Evolutionary conservation across 352 stramenopile species (phyloP).

Genomic region (Phytophthora ramorum): DNA sequence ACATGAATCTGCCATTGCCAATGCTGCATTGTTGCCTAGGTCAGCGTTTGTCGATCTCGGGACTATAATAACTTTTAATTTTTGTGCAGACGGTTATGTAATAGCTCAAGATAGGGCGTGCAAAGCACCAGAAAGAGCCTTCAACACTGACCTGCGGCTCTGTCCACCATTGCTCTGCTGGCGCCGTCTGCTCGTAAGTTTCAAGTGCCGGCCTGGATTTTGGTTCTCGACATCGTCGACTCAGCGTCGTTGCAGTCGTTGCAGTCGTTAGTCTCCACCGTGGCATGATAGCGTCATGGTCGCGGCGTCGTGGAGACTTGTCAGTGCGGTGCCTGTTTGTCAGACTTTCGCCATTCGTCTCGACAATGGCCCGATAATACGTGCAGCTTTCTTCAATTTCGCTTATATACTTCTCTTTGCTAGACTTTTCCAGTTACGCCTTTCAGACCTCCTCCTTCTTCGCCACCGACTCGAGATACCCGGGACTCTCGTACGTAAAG

Average conservation of each 20-base stretch:
- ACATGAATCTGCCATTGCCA: too few species aligned
- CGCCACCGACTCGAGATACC: constrained; percentile 61
- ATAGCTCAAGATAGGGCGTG: not conserved
- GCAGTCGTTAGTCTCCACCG: not conserved
- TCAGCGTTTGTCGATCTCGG: too few species aligned
- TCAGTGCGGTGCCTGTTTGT: not conserved
- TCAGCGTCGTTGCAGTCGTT: not conserved
- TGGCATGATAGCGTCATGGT: not conserved
- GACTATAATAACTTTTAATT: too few species aligned
- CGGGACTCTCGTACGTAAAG: constrained; percentile 83
- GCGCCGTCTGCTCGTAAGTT: constrained; percentile 12
- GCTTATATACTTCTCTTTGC: constrained; percentile 26
- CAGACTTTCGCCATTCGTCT: constrained; percentile 11
- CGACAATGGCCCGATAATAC: not conserved
- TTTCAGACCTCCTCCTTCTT: constrained; percentile 38
- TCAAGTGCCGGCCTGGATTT: constrained; percentile 12
- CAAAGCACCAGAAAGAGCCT: not conserved
- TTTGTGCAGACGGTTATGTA: too few species aligned
- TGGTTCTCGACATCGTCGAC: not conserved
- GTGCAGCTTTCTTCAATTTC: constrained; percentile 31
- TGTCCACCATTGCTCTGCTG: not conserved
- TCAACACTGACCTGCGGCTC: not conserved
- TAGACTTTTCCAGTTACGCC: not conserved
- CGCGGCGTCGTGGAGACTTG: not conserved
- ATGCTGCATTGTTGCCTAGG: too few species aligned